Percentiles rank a stretch among this genome's conserved stretches.
phyloP scores from a whole-genome alignment of 306 rosid species.

The Glycine soja region DNA sequence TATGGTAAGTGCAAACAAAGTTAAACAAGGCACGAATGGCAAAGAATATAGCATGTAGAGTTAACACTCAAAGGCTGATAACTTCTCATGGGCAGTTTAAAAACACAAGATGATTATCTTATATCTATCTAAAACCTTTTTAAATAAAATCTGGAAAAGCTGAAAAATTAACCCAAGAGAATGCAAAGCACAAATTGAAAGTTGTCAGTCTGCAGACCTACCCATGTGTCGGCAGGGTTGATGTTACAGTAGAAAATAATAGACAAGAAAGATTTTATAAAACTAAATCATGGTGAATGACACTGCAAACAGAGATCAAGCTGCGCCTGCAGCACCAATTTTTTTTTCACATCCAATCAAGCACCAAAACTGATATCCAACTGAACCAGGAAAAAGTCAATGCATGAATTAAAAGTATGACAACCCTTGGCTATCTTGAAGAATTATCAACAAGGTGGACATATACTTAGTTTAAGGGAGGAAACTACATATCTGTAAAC shows the following conservation, averaged over 20 bases:
- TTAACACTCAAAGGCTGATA: constrained; percentile 10
- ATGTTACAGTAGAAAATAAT: no score
- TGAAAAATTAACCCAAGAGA: constrained; percentile 22
- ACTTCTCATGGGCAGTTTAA: not conserved
- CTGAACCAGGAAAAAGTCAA: constrained; percentile 11
- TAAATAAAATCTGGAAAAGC: constrained; percentile 26
- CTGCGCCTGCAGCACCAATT: no score
- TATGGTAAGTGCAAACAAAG: constrained; percentile 9
- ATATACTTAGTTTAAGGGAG: no score
- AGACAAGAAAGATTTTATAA: not conserved
- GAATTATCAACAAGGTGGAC: no score
- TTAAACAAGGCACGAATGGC: constrained; percentile 9
- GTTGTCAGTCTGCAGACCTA: not conserved
- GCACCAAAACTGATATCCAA: not conserved
- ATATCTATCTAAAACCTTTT: constrained; percentile 14
- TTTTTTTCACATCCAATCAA: no score
- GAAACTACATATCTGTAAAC: not conserved
- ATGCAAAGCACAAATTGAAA: constrained; percentile 29
- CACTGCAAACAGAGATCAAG: no score
- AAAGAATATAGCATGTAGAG: constrained; percentile 29
- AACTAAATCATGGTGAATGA: constrained; percentile 5
- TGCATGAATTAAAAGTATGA: no score
- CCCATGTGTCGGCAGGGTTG: no score
- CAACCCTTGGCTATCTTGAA: no score
- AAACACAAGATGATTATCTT: constrained; percentile 9